Conservation (phyloP, 148 eudicot genomes). For the Rhododendron ovatum region DNA sequence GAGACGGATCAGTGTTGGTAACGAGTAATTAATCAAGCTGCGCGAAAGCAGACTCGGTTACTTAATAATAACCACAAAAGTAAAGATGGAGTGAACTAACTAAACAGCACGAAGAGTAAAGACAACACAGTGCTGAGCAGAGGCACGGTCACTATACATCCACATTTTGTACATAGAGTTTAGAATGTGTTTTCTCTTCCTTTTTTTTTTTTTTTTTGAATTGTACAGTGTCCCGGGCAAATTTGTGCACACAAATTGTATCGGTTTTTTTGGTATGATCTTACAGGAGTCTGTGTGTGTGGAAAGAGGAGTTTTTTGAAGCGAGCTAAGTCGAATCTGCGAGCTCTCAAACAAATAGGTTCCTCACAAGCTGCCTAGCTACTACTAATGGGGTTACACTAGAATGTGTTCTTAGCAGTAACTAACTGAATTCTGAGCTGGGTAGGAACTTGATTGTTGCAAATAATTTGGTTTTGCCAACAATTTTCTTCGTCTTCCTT, state of each 20-base stretch:
- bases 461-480: not conserved
- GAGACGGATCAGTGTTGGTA: slow-evolving; percentile 80
- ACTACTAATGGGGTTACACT: not conserved
- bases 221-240: not conserved
- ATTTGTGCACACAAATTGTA: not conserved
- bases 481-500: not conserved
- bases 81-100: too few species aligned
- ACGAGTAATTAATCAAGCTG: not conserved
- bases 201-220: too few species aligned
- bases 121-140: not conserved
- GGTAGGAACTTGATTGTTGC: not conserved
- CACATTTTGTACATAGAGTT: not conserved
- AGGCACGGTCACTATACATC: not conserved
- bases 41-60: too few species aligned
- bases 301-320: too few species aligned
- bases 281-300: not conserved
- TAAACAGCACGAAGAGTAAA: not conserved
- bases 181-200: not conserved
- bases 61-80: too few species aligned
- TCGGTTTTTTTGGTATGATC: not conserved
- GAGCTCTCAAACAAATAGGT: not conserved
- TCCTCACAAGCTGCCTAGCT: too few species aligned
- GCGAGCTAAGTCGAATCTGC: not conserved
- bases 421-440: not conserved
- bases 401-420: not conserved